These are phyloP conservation scores for Tremellales sp. DNA, from an alignment of 1,284 basidiomycete genomes.

Conservation along the genomic window DNA sequence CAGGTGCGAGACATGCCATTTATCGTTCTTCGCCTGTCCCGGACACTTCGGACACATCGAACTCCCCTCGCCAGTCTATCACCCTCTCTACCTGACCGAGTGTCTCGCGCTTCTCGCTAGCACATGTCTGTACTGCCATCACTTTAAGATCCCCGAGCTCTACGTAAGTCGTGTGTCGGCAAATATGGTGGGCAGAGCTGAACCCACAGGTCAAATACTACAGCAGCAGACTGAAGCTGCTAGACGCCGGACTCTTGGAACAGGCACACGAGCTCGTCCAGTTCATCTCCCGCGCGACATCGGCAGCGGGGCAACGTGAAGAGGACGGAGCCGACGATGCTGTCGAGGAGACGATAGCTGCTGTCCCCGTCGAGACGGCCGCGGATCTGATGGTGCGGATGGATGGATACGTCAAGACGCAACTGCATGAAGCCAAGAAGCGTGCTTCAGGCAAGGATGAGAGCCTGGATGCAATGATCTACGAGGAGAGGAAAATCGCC, in stretches of 20 bases:
- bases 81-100: constrained; percentile 93
- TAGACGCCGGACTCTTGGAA: constrained; percentile 84
- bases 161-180: constrained; percentile 57
- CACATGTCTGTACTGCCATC: constrained; percentile 94
- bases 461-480: constrained; percentile 86
- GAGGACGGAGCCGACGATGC: constrained; percentile 51
- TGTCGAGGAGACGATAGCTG: constrained; percentile 35
- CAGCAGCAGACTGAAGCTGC: constrained; percentile 77
- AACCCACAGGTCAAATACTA: constrained; percentile 48
- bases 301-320: constrained; percentile 42
- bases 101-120: constrained; percentile 83
- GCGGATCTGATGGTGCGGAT: constrained; percentile 67
- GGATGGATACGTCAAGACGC: constrained; percentile 65
- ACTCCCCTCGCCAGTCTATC: constrained; percentile 89
- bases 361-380: constrained; percentile 51
- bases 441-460: constrained; percentile 62
- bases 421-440: constrained; percentile 58
- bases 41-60: constrained; percentile 99
- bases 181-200: too few species aligned
- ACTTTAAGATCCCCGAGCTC: constrained; percentile 76
- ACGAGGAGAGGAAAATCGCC: constrained; percentile 77
- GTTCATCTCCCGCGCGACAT: constrained; percentile 48
- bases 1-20: constrained; percentile 89
- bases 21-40: constrained; percentile 89
- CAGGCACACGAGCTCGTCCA: constrained; percentile 74